Evolutionary conservation across 2,329 filamentous ascomycete species (phyloP).

Genomic region (Aspergillus ruber): DNA sequence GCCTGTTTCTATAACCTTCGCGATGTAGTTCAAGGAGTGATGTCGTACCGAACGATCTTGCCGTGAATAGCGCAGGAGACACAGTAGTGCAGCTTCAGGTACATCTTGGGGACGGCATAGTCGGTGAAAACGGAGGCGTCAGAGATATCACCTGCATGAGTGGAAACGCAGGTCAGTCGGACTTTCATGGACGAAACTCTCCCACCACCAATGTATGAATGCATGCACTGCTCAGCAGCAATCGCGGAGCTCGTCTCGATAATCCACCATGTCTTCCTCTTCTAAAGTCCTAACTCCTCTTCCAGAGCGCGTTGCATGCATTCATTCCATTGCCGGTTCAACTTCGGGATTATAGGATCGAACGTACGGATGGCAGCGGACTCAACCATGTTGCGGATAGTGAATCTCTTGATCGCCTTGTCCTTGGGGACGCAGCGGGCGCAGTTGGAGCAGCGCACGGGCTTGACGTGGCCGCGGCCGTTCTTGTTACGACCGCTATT

Average conservation of each 20-base stretch:
- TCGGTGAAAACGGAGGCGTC: conserved; percentile 98
- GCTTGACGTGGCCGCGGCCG: conserved; percentile 99
- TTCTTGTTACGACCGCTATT: conserved; percentile 97
- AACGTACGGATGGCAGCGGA: conserved; percentile 97
- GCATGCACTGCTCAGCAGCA: conserved; percentile 3
- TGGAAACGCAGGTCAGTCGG: conserved; percentile 9
- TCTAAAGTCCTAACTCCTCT: neutral
- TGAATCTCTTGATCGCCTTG: conserved; percentile 99
- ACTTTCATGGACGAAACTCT: conserved; percentile 3
- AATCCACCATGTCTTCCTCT: neutral
- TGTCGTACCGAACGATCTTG: conserved; percentile 97
- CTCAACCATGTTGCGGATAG: conserved; percentile 99
- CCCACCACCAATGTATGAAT: neutral
- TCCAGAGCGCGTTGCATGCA: neutral
- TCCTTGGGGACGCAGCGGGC: conserved; percentile 94
- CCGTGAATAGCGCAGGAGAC: conserved; percentile 99
- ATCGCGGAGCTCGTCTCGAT: neutral
- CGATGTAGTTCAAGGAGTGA: neutral
- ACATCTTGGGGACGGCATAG: conserved; percentile 99
- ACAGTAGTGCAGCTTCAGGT: conserved; percentile 99
- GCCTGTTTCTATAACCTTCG: conserved; percentile 1
- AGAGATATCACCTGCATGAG: conserved; percentile 87
- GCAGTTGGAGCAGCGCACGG: conserved; percentile 89
- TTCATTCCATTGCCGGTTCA: conserved; percentile 2
- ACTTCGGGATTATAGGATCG: conserved; percentile 10